Evolutionary conservation across 148 eudicot species (phyloP).

Genomic region (Bassia scoparia): DNA sequence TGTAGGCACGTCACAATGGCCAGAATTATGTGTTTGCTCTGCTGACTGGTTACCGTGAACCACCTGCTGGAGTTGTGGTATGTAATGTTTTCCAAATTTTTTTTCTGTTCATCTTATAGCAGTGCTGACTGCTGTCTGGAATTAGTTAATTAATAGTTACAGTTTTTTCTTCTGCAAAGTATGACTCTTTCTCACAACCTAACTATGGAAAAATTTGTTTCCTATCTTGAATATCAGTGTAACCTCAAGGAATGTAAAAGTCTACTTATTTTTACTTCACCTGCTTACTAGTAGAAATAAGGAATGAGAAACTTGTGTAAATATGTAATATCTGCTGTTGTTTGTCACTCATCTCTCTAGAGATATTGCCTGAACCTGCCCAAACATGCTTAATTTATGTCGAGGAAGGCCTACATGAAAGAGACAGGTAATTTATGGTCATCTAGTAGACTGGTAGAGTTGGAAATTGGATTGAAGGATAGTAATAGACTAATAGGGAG

Average conservation of each 20-base stretch:
- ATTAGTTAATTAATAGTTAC: neutral
- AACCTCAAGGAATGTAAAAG: neutral
- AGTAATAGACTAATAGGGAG: neutral
- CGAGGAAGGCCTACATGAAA: neutral
- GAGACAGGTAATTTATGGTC: too few species aligned
- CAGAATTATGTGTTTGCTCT: slow-evolving; percentile 80
- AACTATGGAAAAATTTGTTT: neutral
- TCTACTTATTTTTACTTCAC: neutral
- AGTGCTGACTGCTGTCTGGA: neutral
- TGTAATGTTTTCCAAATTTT: slow-evolving; percentile 17
- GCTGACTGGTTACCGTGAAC: slow-evolving; percentile 81
- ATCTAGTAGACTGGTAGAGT: too few species aligned
- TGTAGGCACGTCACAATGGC: slow-evolving; percentile 90
- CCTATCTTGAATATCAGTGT: neutral
- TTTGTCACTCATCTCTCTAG: neutral
- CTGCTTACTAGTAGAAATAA: neutral
- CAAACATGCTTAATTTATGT: neutral
- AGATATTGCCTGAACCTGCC: neutral
- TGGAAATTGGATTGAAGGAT: neutral
- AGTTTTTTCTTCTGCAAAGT: neutral
- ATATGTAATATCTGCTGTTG: neutral
- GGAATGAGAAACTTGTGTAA: neutral
- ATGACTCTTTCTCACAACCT: neutral
- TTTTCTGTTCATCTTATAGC: neutral
- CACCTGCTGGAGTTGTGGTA: slow-evolving; percentile 86